Evolutionary conservation across 169 alveolate genomes (phyloP).

Genomic region (Plasmodium vivax): DNA sequence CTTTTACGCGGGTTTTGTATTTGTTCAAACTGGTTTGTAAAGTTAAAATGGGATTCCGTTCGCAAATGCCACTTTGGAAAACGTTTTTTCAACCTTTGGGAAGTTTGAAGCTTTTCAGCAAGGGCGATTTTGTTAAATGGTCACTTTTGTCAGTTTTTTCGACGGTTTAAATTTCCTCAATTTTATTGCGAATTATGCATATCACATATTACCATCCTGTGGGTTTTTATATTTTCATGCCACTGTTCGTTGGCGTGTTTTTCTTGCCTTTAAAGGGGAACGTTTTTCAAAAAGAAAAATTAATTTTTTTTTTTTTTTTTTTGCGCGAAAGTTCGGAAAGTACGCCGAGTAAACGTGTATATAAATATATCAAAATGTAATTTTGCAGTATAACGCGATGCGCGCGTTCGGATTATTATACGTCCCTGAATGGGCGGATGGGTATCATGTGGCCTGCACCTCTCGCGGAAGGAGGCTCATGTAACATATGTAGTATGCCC

Average conservation of each 20-base stretch:
- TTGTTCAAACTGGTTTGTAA: neutral
- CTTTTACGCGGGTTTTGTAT: neutral
- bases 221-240: neutral
- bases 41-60: neutral
- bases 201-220: neutral
- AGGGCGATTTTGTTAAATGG: neutral
- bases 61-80: neutral
- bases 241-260: conserved; percentile 1
- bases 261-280: neutral
- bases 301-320: neutral
- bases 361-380: neutral
- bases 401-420: neutral
- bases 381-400: neutral
- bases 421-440: neutral
- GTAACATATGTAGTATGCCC: neutral
- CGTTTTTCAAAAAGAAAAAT: neutral
- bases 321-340: neutral
- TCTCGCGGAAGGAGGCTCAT: neutral
- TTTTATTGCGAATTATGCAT: neutral
- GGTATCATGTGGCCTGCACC: neutral
- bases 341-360: neutral
- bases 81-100: neutral
- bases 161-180: neutral
- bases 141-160: neutral
- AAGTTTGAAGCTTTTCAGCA: neutral